Evolutionary conservation across 1,139 yeast species (phyloP), one percentile per base, ranked within the genome.

Genomic region (Yamadazyma mexicana): DNA sequence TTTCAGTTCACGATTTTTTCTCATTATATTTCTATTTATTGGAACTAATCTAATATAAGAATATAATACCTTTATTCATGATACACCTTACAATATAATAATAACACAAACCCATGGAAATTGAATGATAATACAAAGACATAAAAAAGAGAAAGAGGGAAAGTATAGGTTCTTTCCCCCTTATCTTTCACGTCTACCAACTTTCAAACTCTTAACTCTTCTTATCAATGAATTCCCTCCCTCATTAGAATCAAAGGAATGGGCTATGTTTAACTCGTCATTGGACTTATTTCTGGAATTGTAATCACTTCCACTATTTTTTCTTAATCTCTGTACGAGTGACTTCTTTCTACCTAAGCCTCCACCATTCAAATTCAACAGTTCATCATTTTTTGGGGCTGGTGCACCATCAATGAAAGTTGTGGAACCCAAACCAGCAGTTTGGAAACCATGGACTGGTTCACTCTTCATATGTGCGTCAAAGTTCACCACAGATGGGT

Each of bases 371-470:
- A 59, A 36, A 38, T 54, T 45, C 42, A 65, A 56, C 15, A 61
- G 64, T 25, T 67, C 68, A 35, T 55, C 55, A 4, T 49, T 51
- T 65, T 55, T 60, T 22, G 95, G 83, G 3, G 97, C 98, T 14
- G 98, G 98, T 0, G 98, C 94, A 27, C 98, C 98, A 60, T 92
- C 98, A 49, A 92, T 62, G 59, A 92, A 92, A 0, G 98, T 92
- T 2, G 96, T 77, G 2, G 94, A 79, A 3, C 98, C 98, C 37
- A 92, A 73, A 1, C 98, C 98, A 40, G 84, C 75, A 0, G 97
- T 86, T 2, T 84, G 73, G 35, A 79, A 78, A 14, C 98, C 98
- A 59, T 91, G 96, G 14, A 91, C 78, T 20, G 87, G 87, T 33
- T 73, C 75, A 9, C 87, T 77, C 57, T 81, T 84, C 31, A 66